Evolutionary conservation across 2,329 filamentous ascomycete species (phyloP).

Genomic region (Clonostachys sp.): DNA sequence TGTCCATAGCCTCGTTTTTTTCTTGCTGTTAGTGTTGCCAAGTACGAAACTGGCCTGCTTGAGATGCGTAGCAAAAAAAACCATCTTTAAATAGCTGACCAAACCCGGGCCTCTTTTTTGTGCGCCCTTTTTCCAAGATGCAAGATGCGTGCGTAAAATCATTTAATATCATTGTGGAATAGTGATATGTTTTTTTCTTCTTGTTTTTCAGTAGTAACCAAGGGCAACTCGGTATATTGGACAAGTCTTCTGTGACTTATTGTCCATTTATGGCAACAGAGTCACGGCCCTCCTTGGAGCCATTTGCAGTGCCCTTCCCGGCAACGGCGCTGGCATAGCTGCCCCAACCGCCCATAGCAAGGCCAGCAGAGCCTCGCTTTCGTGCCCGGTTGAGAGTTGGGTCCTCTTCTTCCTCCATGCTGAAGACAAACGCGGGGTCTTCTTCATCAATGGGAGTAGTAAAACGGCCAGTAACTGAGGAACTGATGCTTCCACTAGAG

Average conservation of each 20-base stretch:
- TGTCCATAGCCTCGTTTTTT: too few relatives aligned
- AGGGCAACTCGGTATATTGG: too few relatives aligned
- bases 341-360: constrained; percentile 28
- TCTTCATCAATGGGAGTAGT: constrained; percentile 64
- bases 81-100: not conserved
- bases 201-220: too few relatives aligned
- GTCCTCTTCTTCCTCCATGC: constrained; percentile 60
- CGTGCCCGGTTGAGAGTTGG: constrained; percentile 35
- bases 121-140: not conserved
- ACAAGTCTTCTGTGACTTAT: constrained; percentile 8
- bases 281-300: constrained; percentile 12
- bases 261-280: constrained; percentile 21
- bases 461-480: constrained; percentile 49
- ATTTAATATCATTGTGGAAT: not conserved
- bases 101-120: constrained; percentile 1
- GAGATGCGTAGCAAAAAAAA: too few relatives aligned
- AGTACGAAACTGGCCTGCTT: too few relatives aligned
- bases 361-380: constrained; percentile 43
- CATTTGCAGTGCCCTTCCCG: constrained; percentile 10
- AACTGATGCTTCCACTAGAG: constrained; percentile 54
- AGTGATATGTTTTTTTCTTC: too few relatives aligned
- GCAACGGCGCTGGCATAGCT: constrained; percentile 32
- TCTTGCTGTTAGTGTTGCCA: too few relatives aligned
- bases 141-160: not conserved
- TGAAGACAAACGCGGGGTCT: constrained; percentile 59